phyloP scores from a whole-genome alignment of 2,329 filamentous ascomycete genomes.

The Pseudonectria foliicola region DNA sequence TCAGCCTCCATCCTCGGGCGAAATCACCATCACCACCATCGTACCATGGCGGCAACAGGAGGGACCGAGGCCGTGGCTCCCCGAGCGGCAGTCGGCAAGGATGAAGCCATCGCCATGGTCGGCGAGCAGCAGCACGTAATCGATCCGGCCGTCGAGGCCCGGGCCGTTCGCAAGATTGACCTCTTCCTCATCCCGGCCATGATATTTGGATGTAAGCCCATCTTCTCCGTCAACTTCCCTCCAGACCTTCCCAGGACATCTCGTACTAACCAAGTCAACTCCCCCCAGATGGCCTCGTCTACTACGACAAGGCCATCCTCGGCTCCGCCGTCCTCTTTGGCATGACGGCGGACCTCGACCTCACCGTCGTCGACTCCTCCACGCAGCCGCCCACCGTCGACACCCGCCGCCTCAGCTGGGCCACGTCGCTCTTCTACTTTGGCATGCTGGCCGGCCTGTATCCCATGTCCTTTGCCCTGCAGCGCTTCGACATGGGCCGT shows the following conservation, averaged over 20 bases:
- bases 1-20: too few species aligned
- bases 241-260: not conserved
- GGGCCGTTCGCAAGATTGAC: constrained; percentile 61
- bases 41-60: constrained; percentile 7
- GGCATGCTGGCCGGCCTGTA: constrained; percentile 70
- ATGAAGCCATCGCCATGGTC: constrained; percentile 44
- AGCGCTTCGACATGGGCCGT: constrained; percentile 58
- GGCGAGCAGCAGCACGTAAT: constrained; percentile 47
- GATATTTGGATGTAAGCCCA: constrained; percentile 41
- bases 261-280: not conserved
- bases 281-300: constrained; percentile 36
- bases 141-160: constrained; percentile 46
- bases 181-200: constrained; percentile 61
- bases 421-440: constrained; percentile 74
- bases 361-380: constrained; percentile 42
- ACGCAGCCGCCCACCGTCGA: constrained; percentile 49
- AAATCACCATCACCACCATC: too few species aligned
- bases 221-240: not conserved
- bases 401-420: constrained; percentile 66
- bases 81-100: constrained; percentile 11
- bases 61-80: constrained; percentile 5
- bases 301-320: constrained; percentile 58
- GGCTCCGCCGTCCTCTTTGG: constrained; percentile 68
- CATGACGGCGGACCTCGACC: constrained; percentile 61
- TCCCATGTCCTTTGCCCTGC: constrained; percentile 63